Evolutionary conservation across 192 early-diverging fungal genomes (phyloP).

Genomic region (Coemansia sp.): DNA sequence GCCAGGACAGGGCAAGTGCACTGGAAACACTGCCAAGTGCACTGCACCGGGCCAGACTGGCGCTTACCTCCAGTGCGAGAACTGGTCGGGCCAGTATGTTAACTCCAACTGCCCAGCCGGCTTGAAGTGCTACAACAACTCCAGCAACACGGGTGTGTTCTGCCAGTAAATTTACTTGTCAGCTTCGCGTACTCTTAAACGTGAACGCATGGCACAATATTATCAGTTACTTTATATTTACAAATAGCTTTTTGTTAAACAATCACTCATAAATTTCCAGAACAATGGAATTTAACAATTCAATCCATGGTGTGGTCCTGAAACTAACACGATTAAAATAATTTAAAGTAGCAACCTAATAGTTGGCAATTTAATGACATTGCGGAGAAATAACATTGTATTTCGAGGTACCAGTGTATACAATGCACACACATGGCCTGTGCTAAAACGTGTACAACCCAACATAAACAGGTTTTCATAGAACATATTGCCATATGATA

Average conservation of each 20-base stretch:
- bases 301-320: not conserved
- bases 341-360: too few relatives aligned
- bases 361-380: too few relatives aligned
- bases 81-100: conserved; percentile 48
- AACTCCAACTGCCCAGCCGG: conserved; percentile 28
- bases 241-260: not conserved
- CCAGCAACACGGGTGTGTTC: conserved; percentile 23
- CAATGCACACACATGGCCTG: not conserved
- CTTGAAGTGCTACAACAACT: conserved; percentile 52
- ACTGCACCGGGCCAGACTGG: conserved; percentile 28
- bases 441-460: not conserved
- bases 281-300: too few relatives aligned
- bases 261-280: not conserved
- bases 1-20: conserved; percentile 35
- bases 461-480: not conserved
- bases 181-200: not conserved
- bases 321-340: not conserved
- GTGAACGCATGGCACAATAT: not conserved
- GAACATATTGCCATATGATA: not conserved
- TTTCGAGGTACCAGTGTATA: not conserved
- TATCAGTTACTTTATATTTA: not conserved
- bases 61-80: conserved; percentile 41
- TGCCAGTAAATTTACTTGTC: conserved; percentile 22
- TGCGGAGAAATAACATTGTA: too few relatives aligned
- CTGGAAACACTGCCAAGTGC: conserved; percentile 48